Percentiles rank a stretch among this genome's conserved stretches.
phyloP scores from a whole-genome alignment of 2,329 filamentous ascomycete species.

The Emergomyces orientalis region DNA sequence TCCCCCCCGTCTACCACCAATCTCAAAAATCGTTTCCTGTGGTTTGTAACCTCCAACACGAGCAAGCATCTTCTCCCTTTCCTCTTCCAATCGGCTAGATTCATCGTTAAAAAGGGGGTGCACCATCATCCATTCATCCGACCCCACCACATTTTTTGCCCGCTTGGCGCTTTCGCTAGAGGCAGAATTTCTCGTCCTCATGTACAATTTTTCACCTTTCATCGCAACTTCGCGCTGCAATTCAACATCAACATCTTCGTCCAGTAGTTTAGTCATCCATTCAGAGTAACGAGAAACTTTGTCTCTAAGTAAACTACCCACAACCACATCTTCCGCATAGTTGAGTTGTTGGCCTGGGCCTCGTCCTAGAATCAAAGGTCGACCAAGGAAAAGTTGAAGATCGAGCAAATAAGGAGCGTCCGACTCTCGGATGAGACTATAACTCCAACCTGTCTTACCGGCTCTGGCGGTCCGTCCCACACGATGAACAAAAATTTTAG shows the following conservation, averaged over 20 bases:
- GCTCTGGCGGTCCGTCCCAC: constrained; percentile 94
- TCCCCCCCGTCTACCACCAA: constrained; percentile 66
- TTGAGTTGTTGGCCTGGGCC: constrained; percentile 51
- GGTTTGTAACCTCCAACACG: constrained; percentile 82
- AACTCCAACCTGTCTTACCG: constrained; percentile 86
- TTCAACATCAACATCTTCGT: constrained; percentile 64
- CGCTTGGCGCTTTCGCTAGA: constrained; percentile 84
- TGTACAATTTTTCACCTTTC: constrained; percentile 89
- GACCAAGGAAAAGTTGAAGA: constrained; percentile 87
- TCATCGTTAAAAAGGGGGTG: constrained; percentile 73
- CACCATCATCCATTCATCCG: constrained; percentile 61
- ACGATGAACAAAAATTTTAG: constrained; percentile 92
- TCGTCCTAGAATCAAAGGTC: constrained; percentile 67
- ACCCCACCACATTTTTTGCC: constrained; percentile 64
- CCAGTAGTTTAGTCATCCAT: constrained; percentile 69
- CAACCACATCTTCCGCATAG: constrained; percentile 72
- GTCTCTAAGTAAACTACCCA: constrained; percentile 66
- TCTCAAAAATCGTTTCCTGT: constrained; percentile 91
- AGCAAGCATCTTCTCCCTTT: constrained; percentile 77
- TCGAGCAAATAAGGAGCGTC: constrained; percentile 90
- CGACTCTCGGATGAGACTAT: constrained; percentile 77
- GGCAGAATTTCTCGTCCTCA: constrained; percentile 80
- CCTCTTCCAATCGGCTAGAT: constrained; percentile 52
- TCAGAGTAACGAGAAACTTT: constrained; percentile 67
- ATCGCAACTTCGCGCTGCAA: constrained; percentile 62